Conservation (phyloP, 306 rosid species). For the Prunus mume region DNA sequence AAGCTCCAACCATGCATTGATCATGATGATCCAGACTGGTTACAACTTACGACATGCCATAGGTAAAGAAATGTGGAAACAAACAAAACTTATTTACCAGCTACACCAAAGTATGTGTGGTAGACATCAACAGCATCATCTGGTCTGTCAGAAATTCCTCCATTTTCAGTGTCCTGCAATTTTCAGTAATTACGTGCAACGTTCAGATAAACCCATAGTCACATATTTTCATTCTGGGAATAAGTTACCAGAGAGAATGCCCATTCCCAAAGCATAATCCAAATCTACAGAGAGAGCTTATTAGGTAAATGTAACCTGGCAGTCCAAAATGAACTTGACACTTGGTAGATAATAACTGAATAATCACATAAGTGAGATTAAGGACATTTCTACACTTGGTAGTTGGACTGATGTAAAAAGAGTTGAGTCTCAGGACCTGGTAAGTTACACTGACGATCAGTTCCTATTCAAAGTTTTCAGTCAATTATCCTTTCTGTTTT, state of each 20-base stretch:
- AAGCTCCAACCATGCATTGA: neutral
- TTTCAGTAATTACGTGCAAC: constrained; percentile 14
- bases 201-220: constrained; percentile 21
- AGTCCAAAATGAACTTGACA: constrained; percentile 71
- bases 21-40: neutral
- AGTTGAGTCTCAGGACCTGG: neutral
- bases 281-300: constrained; percentile 11
- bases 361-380: neutral
- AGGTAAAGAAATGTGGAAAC: neutral
- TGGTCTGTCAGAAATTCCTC: constrained; percentile 95
- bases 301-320: constrained; percentile 55
- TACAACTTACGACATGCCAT: neutral
- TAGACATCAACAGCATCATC: constrained; percentile 89
- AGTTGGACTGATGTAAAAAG: neutral
- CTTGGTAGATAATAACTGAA: neutral
- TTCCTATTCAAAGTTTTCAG: neutral
- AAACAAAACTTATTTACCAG: constrained; percentile 42
- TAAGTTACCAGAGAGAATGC: neutral
- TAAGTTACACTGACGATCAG: neutral
- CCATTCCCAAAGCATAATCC: constrained; percentile 16
- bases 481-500: too few relatives aligned
- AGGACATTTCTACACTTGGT: neutral
- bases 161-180: constrained; percentile 73
- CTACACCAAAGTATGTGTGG: constrained; percentile 83
- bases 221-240: neutral